phyloP scores from a whole-genome alignment of 2,329 filamentous ascomycete genomes.

The Colletotrichum sp. region DNA sequence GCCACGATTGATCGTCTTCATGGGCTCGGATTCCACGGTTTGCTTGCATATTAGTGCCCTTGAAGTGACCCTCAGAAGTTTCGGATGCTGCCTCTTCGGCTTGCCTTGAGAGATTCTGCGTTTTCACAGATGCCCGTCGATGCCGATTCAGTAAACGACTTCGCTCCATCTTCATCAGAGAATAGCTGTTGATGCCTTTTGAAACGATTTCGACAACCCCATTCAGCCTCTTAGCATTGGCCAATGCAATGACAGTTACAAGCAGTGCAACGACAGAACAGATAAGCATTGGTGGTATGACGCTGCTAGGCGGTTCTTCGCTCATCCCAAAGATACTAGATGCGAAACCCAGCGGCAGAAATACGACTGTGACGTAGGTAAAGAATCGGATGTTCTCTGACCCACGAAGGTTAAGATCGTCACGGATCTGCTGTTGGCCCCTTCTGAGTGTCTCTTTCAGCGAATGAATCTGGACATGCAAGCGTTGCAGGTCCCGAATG shows the following conservation, averaged over 20 bases:
- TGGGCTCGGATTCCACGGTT: not conserved
- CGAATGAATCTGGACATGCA: not conserved
- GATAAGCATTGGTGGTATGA: not conserved
- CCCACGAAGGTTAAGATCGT: conserved; percentile 13
- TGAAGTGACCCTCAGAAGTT: not conserved
- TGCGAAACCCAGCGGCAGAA: conserved; percentile 34
- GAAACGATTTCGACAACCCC: not conserved
- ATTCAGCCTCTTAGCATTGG: not conserved
- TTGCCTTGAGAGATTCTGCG: not conserved
- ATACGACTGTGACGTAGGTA: conserved; percentile 37
- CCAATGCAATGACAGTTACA: not conserved
- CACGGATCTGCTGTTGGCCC: not conserved
- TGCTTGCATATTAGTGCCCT: not conserved
- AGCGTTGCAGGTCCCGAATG: not conserved
- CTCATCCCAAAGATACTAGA: conserved; percentile 35
- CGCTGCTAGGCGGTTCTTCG: not conserved
- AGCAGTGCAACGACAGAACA: not conserved
- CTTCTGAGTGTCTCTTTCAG: not conserved
- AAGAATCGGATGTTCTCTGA: conserved; percentile 34
- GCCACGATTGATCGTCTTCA: not conserved
- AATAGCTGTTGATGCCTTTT: not conserved
- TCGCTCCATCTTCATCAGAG: not conserved
- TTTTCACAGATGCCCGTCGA: fast-evolving
- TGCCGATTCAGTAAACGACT: fast-evolving
- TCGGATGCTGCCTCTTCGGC: not conserved